Percentiles rank a stretch among this genome's conserved stretches.
phyloP scores from a whole-genome alignment of 345 rosid species.

The Brassica napus region DNA sequence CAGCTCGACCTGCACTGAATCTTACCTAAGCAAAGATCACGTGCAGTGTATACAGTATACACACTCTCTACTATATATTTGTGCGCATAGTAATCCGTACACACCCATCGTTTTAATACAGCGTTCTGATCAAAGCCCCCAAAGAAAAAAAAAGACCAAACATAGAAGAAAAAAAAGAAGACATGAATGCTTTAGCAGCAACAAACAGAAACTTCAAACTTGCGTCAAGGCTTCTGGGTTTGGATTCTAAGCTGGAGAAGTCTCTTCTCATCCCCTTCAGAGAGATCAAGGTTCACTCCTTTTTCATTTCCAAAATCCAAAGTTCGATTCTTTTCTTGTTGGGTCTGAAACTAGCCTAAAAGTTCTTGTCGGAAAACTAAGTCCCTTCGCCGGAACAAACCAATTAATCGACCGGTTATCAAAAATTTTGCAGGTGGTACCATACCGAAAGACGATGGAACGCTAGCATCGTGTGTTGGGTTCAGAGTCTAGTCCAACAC shows the following conservation, averaged over 20 bases:
- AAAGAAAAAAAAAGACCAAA: not conserved
- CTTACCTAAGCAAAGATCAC: slow-evolving; percentile 39
- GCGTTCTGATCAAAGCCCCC: slow-evolving; percentile 25
- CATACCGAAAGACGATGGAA: slow-evolving; percentile 87
- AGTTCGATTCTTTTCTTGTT: not conserved
- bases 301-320: not conserved
- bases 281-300: slow-evolving; percentile 79
- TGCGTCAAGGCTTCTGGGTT: slow-evolving; percentile 82
- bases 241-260: slow-evolving; percentile 95
- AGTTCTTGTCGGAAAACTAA: not conserved
- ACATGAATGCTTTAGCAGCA: slow-evolving; percentile 92
- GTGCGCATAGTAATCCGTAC: not conserved
- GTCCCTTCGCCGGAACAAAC: not conserved
- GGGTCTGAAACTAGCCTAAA: not conserved
- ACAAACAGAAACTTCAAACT: slow-evolving; percentile 93
- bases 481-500: slow-evolving; percentile 74
- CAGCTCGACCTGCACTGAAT: slow-evolving; percentile 41
- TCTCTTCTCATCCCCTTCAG: slow-evolving; percentile 94
- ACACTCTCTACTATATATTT: slow-evolving; percentile 5
- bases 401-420: slow-evolving; percentile 2
- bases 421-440: slow-evolving; percentile 53
- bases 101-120: slow-evolving; percentile 16
- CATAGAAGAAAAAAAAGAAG: slow-evolving; percentile 25
- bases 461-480: slow-evolving; percentile 68
- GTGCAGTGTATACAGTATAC: slow-evolving; percentile 14